A percentile compares a stretch with the other conserved stretches of the same genome.
Conservation (phyloP, 208 protist genomes). For the Phytomonas francai region DNA sequence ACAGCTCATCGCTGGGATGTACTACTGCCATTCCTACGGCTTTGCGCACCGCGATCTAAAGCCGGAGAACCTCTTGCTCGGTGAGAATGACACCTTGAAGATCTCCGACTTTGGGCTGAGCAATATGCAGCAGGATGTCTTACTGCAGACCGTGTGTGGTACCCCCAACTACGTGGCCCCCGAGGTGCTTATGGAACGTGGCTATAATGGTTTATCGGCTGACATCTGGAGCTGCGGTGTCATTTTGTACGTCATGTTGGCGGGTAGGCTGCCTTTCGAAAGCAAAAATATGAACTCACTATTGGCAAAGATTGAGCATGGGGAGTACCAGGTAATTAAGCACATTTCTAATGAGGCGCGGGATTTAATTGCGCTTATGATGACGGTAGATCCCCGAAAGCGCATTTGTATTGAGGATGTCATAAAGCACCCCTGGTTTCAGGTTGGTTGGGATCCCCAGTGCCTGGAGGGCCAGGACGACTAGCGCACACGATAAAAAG, state of each 20-base stretch:
- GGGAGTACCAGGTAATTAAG: conserved; percentile 84
- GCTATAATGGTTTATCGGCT: conserved; percentile 91
- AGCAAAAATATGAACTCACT: conserved; percentile 86
- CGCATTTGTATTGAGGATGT: conserved; percentile 87
- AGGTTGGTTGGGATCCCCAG: conserved; percentile 25
- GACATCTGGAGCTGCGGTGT: conserved; percentile 96
- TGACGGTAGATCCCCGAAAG: conserved; percentile 77
- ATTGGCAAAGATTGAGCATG: conserved; percentile 88
- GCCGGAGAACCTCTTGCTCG: conserved; percentile 86
- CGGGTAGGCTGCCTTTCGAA: conserved; percentile 90
- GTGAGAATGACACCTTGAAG: conserved; percentile 73
- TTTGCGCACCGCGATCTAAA: too few species aligned
- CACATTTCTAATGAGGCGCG: conserved; percentile 65
- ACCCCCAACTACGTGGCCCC: conserved; percentile 91
- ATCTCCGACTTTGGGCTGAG: conserved; percentile 91
- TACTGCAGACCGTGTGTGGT: conserved; percentile 88
- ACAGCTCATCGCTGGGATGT: conserved; percentile 93
- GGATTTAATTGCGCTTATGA: conserved; percentile 71
- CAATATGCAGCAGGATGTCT: conserved; percentile 68
- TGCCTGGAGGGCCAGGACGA: too few species aligned
- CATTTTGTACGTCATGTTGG: conserved; percentile 94
- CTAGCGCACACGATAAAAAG: too few species aligned
- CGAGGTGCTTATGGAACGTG: conserved; percentile 89
- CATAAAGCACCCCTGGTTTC: conserved; percentile 87
- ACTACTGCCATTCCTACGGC: conserved; percentile 90